A percentile compares a stretch with the other conserved stretches of the same genome.
These are phyloP conservation scores for Arthrobotrys pseudoclavata DNA, from an alignment of 2,329 filamentous ascomycete species.

Conservation along the genomic window DNA sequence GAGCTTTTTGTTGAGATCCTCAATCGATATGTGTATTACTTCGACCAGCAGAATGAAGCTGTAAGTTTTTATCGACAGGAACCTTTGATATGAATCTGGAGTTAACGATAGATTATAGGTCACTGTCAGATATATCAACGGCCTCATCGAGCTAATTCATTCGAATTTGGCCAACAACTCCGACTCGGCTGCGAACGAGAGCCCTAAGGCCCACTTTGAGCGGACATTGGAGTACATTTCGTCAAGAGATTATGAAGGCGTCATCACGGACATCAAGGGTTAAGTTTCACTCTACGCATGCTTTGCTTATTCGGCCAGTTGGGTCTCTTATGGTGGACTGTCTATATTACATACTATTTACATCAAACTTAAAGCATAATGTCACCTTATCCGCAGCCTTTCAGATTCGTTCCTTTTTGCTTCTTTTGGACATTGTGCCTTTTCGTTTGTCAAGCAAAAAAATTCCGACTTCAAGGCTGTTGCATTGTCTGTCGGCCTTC, in stretches of 20 bases:
- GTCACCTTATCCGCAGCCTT: conserved; percentile 35
- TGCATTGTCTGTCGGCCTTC: conserved; percentile 48
- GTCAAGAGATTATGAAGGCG: conserved; percentile 90
- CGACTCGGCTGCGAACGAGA: conserved; percentile 85
- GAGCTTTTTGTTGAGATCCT: conserved; percentile 98
- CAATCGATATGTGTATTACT: conserved; percentile 99
- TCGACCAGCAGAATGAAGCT: conserved; percentile 98
- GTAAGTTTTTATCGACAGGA: conserved; percentile 68
- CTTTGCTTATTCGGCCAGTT: conserved; percentile 13
- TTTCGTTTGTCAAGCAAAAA: conserved; percentile 8
- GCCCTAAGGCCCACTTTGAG: conserved; percentile 92
- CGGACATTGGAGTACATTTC: conserved; percentile 94
- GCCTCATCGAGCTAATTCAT: conserved; percentile 97
- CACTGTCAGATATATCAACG: conserved; percentile 97
- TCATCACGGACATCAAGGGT: conserved; percentile 77
- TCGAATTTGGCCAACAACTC: conserved; percentile 91
- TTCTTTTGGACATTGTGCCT: conserved; percentile 4
- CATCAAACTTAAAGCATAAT: conserved; percentile 50
- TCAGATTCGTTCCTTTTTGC: conserved; percentile 29
- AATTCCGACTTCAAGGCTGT: conserved; percentile 22
- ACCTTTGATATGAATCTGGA: not conserved
- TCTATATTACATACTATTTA: conserved; percentile 60
- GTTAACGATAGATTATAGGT: conserved; percentile 69
- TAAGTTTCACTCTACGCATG: not conserved
- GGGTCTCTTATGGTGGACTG: conserved; percentile 39